Percentiles rank a stretch among this genome's conserved stretches.
Evolutionary conservation across 2,329 filamentous ascomycete genomes (phyloP).

Genomic region (Pseudogymnoascus verrucosus): DNA sequence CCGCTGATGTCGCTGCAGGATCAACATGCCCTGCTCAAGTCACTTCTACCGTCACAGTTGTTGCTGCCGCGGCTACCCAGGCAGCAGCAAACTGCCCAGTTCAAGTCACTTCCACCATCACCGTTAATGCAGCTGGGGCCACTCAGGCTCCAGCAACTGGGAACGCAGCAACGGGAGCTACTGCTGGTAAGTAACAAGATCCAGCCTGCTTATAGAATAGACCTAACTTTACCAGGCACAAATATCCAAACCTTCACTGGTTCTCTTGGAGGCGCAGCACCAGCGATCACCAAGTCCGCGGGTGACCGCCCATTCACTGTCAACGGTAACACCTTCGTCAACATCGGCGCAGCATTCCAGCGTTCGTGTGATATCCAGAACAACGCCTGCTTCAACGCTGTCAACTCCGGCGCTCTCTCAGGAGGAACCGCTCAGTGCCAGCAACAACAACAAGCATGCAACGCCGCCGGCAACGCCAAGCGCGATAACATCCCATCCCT

Average conservation of each 20-base stretch:
- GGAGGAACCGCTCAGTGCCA: conserved; percentile 45
- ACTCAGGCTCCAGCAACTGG: neutral
- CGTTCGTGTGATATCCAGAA: conserved; percentile 57
- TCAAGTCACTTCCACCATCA: conserved; percentile 3
- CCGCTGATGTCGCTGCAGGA: conserved; percentile 14
- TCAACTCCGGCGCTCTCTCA: conserved; percentile 40
- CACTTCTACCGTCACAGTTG: neutral
- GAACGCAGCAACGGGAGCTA: conserved; percentile 15
- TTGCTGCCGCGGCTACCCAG: conserved; percentile 6
- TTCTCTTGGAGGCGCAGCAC: conserved; percentile 43
- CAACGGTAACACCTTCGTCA: conserved; percentile 50
- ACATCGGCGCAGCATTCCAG: conserved; percentile 46
- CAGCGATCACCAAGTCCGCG: conserved; percentile 41
- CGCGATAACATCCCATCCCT: conserved; percentile 16
- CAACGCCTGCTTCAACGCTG: conserved; percentile 50
- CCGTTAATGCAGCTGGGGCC: neutral
- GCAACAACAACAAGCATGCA: conserved; percentile 42
- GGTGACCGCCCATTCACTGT: conserved; percentile 45
- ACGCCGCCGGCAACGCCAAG: conserved; percentile 22
- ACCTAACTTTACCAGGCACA: conserved; percentile 12
- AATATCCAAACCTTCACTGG: conserved; percentile 37
- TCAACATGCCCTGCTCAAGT: neutral
- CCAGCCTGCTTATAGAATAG: neutral
- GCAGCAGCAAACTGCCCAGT: neutral
- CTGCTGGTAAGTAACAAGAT: conserved; percentile 4